Evolutionary conservation across 352 stramenopile species (phyloP).

Genomic region (Pythium monospermum): DNA sequence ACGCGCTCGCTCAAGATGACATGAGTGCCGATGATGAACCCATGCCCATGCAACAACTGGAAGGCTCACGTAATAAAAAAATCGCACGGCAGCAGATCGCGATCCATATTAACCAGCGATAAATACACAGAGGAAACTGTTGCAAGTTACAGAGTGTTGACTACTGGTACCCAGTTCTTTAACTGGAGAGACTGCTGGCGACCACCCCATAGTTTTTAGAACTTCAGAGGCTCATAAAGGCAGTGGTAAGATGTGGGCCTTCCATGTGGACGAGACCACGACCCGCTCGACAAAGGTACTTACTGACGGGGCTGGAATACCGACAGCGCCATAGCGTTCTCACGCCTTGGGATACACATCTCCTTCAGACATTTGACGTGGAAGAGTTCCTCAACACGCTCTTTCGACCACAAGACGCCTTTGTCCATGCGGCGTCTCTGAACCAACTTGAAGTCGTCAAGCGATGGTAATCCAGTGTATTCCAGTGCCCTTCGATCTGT

Average conservation of each 20-base stretch:
- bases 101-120: slow-evolving; percentile 46
- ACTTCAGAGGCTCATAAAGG: too few relatives aligned
- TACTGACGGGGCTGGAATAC: not conserved
- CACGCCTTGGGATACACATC: too few relatives aligned
- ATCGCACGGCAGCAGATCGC: slow-evolving; percentile 57
- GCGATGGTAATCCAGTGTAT: slow-evolving; percentile 29
- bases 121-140: slow-evolving; percentile 7
- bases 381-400: slow-evolving; percentile 22
- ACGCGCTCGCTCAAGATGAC: slow-evolving; percentile 12
- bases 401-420: slow-evolving; percentile 34
- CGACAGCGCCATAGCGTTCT: not conserved
- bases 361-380: slow-evolving; percentile 34
- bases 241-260: not conserved
- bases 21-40: slow-evolving; percentile 25
- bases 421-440: slow-evolving; percentile 60
- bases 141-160: not conserved
- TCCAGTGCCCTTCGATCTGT: not conserved
- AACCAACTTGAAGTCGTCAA: slow-evolving; percentile 60
- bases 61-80: slow-evolving; percentile 76
- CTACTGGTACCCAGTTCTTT: too few relatives aligned
- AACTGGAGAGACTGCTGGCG: too few relatives aligned
- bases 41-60: slow-evolving; percentile 35
- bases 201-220: too few relatives aligned
- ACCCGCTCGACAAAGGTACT: not conserved
- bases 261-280: not conserved